These are phyloP conservation scores for Aristolochia fimbriata DNA, from an alignment of 164 flowering plant genomes.

Conservation along the genomic window DNA sequence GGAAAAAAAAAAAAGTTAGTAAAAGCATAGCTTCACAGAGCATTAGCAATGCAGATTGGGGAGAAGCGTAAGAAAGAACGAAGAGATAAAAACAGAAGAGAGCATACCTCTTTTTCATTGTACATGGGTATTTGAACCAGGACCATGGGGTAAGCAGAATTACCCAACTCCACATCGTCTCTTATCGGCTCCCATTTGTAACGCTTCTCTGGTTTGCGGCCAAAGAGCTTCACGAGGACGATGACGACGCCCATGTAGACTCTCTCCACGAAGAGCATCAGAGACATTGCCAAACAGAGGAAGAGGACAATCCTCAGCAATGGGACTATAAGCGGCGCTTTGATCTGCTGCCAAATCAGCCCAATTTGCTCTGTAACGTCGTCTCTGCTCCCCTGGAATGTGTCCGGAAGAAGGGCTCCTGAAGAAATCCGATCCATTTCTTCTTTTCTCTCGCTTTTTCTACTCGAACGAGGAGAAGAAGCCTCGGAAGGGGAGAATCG, in stretches of 20 bases:
- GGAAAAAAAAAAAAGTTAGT: neutral
- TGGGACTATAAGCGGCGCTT: constrained; percentile 70
- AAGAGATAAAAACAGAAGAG: neutral
- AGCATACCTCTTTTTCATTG: constrained; percentile 67
- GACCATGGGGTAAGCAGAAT: constrained; percentile 67
- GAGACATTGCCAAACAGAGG: constrained; percentile 56
- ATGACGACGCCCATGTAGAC: constrained; percentile 89
- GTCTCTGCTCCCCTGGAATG: constrained; percentile 32
- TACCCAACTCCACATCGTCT: constrained; percentile 70
- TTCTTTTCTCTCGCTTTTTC: neutral
- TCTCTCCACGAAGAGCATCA: constrained; percentile 86
- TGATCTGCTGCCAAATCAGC: constrained; percentile 54
- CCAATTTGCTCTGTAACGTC: constrained; percentile 51
- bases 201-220: constrained; percentile 81
- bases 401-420: constrained; percentile 35
- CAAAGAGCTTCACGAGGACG: constrained; percentile 61
- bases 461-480: constrained; percentile 5
- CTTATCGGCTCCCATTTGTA: constrained; percentile 70
- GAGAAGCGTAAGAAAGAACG: neutral
- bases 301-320: constrained; percentile 34
- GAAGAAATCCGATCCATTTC: constrained; percentile 41
- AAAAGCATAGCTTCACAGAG: neutral
- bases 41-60: neutral
- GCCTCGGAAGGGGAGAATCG: neutral
- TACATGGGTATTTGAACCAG: constrained; percentile 89